Conservation (phyloP, 1,284 basidiomycete species). For the Phellinidium pouzarii region DNA sequence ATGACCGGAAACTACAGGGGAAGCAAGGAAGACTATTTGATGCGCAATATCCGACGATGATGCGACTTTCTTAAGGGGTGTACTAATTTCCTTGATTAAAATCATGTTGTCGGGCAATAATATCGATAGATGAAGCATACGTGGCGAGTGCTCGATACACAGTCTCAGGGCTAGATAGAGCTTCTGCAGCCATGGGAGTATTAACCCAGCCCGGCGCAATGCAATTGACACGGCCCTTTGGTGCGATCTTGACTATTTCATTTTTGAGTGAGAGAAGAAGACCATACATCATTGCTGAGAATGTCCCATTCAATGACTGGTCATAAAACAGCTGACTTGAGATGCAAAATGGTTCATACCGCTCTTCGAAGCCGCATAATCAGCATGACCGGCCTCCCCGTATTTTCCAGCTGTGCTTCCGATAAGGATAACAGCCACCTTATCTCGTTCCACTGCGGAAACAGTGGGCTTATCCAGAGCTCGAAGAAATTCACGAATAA, state of each 20-base stretch:
- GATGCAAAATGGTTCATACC: conserved; percentile 22
- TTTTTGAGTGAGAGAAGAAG: conserved; percentile 66
- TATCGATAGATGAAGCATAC: conserved; percentile 34
- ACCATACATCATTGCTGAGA: conserved; percentile 67
- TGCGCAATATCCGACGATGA: conserved; percentile 55
- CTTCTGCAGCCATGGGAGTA: conserved; percentile 51
- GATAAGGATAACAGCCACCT: conserved; percentile 56
- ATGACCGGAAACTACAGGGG: conserved; percentile 59
- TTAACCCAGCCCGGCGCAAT: conserved; percentile 69
- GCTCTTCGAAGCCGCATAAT: conserved; percentile 42
- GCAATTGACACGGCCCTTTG: conserved; percentile 62
- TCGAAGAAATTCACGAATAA: conserved; percentile 53
- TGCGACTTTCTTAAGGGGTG: conserved; percentile 66
- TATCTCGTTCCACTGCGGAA: conserved; percentile 36
- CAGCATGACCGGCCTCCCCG: conserved; percentile 61
- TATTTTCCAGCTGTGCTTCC: conserved; percentile 70
- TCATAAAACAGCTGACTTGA: background rate
- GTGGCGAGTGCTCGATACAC: conserved; percentile 55
- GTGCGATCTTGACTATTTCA: conserved; percentile 72
- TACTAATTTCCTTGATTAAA: conserved; percentile 33
- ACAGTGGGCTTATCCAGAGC: conserved; percentile 35
- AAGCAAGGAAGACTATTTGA: conserved; percentile 60
- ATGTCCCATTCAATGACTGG: conserved; percentile 43
- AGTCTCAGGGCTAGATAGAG: conserved; percentile 38
- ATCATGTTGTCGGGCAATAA: background rate